Base-by-base conservation (phyloP, 2,329 filamentous ascomycete genomes). In the Colletotrichum endophyticum region DNA sequence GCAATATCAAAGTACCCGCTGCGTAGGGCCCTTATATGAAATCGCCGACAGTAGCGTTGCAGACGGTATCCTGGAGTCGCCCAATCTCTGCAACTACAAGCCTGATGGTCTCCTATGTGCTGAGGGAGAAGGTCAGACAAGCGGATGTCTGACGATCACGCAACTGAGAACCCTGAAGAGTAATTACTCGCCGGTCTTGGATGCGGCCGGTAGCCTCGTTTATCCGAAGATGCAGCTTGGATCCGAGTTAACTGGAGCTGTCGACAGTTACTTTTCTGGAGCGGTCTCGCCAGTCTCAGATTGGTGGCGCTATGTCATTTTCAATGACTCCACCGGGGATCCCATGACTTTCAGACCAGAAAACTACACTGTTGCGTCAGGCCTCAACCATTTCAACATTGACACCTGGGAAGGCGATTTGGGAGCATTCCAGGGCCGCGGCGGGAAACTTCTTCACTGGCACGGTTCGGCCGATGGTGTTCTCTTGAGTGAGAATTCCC, bases 201-300 rank as follows among this genome's bases (percentile, higher is more conserved):
- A 79, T 78, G 53, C 82, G 77, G 61, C 84, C 3, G 87, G 86
- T 3, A 80, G 81, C 53, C 81, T 83, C 77, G 86, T 84, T 5
- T 86, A 85, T 71, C 85, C 85, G 70, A 87, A 83, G 77, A 87
- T 88, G 83, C 88, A 88, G 88, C 80, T 87, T 81, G 73, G 91
- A 80, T 88, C 84, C 72, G 80, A 90, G 44, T 49, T 49, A 1
- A 49, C 44, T 49, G n/a, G n/a, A 53, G 84, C 89, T 9, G 85
- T 90, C 91, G 8, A 85, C 25, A 76, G 77, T 0, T 79, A 81
- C 13, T 88, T 89, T 81, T 83, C 66, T 11, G 79, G 81, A 16
- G 25, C 67, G 3, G 64, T 78, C 0, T 81, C 81, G 82, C 86
- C 74, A 27, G 79, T 80, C 34, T 78, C 78, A 81, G 64, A 81